These are phyloP conservation scores for Rhodofomes roseus DNA, from an alignment of 1,284 basidiomycete genomes.

Conservation along the genomic window DNA sequence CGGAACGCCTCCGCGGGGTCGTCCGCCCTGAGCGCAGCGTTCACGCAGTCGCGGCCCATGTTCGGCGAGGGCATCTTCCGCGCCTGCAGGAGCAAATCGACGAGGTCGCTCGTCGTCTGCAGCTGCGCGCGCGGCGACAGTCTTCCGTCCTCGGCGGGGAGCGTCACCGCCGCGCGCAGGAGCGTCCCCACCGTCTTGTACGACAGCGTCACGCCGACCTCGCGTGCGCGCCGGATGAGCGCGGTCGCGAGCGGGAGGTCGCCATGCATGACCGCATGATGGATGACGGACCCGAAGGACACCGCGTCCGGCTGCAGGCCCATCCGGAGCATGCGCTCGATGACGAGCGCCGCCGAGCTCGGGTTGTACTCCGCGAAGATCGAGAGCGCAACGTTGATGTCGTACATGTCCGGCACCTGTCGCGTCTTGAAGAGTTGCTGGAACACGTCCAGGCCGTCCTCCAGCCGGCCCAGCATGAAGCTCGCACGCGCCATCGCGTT, in stretches of 20 bases:
- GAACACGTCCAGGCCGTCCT: conserved; percentile 46
- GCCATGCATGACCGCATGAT: conserved; percentile 44
- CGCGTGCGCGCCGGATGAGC: conserved; percentile 37
- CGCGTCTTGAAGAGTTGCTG: conserved; percentile 41
- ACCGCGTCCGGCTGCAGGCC: conserved; percentile 49
- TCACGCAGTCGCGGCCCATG: conserved; percentile 49
- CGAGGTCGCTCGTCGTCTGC: conserved; percentile 37
- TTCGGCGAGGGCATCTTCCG: conserved; percentile 38
- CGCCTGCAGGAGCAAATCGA: conserved; percentile 35
- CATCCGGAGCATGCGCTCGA: conserved; percentile 43
- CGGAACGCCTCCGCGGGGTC: conserved; percentile 50
- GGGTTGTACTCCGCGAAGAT: conserved; percentile 50
- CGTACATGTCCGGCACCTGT: conserved; percentile 55
- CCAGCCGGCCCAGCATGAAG: conserved; percentile 51
- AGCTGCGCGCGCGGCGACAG: conserved; percentile 33
- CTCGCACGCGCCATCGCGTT: conserved; percentile 60
- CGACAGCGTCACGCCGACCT: conserved; percentile 34
- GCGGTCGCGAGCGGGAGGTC: conserved; percentile 42
- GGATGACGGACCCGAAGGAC: conserved; percentile 58
- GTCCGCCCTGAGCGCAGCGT: conserved; percentile 43
- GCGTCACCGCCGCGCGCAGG: conserved; percentile 39
- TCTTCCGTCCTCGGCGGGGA: conserved; percentile 17
- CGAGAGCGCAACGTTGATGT: conserved; percentile 59
- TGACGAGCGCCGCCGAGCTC: conserved; percentile 38
- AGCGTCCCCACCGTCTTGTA: conserved; percentile 47